Percentiles rank a stretch among this genome's conserved stretches.
Conservation (phyloP, 176 grass and related monocot genomes). For the Poa pratensis region DNA sequence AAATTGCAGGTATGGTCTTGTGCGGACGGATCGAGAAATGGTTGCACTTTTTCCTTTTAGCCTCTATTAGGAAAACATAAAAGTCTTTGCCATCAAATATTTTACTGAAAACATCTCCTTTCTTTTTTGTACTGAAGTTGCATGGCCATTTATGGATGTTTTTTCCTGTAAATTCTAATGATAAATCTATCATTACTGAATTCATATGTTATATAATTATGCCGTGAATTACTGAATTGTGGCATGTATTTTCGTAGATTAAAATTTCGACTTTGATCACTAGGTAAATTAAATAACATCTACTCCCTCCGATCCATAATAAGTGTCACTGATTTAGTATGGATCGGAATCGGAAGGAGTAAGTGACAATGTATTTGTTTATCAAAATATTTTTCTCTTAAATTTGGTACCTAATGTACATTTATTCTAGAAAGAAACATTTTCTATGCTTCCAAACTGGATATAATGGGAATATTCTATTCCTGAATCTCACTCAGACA, state of each 20-base stretch:
- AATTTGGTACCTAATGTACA: background rate
- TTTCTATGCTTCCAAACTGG: background rate
- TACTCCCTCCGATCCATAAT: no score
- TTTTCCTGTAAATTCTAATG: background rate
- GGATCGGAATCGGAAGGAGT: no score
- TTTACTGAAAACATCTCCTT: conserved; percentile 1
- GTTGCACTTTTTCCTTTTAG: background rate
- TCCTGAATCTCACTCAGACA: conserved; percentile 11
- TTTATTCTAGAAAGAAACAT: conserved; percentile 17
- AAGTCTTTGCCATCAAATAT: background rate
- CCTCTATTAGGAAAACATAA: background rate
- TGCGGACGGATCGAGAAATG: background rate
- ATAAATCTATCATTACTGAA: background rate
- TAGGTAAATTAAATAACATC: background rate
- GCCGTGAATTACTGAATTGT: background rate
- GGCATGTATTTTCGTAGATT: background rate
- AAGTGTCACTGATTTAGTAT: no score
- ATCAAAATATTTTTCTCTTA: background rate
- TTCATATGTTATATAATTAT: background rate
- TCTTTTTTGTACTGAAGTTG: background rate
- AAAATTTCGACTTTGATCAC: background rate
- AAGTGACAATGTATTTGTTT: conserved; percentile 2
- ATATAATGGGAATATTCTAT: conserved; percentile 8
- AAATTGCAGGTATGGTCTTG: conserved; percentile 69
- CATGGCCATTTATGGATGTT: background rate